phyloP scores from a whole-genome alignment of 305 asterid species.

The Nicotiana rustica region DNA sequence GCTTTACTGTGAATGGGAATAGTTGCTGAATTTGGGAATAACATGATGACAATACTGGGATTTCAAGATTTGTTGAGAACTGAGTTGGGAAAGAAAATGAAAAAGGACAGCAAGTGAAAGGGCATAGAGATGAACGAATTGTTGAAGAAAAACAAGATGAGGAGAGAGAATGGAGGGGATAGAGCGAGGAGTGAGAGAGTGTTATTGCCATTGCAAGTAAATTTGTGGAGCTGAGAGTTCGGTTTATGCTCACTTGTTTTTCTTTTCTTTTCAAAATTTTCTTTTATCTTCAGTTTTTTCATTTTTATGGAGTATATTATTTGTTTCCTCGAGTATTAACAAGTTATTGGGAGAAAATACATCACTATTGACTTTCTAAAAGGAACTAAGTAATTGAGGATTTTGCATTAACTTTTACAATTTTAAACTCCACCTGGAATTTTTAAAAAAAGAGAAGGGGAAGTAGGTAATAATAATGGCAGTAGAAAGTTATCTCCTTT shows the following conservation, averaged over 20 bases:
- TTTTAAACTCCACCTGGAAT: too few species aligned
- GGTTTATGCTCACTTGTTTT: not conserved
- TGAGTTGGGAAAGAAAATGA: slow-evolving; percentile 27
- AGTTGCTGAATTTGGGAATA: slow-evolving; percentile 49
- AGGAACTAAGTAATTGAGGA: too few species aligned
- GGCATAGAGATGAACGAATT: slow-evolving; percentile 43
- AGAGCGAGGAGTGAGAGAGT: slow-evolving; percentile 39
- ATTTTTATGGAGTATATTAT: not conserved
- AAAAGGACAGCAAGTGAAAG: slow-evolving; percentile 34
- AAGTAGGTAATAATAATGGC: too few species aligned
- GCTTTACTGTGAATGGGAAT: slow-evolving; percentile 24
- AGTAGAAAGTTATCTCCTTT: too few species aligned
- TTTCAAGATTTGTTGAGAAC: slow-evolving; percentile 42
- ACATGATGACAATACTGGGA: slow-evolving; percentile 47
- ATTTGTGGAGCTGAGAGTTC: slow-evolving; percentile 43
- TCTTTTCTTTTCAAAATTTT: not conserved
- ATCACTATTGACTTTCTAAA: too few species aligned
- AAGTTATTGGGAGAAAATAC: too few species aligned
- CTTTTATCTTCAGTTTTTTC: not conserved
- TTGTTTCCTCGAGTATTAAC: too few species aligned
- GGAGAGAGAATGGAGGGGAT: slow-evolving; percentile 35
- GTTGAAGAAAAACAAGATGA: slow-evolving; percentile 49
- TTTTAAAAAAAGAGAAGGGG: too few species aligned
- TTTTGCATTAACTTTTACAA: too few species aligned
- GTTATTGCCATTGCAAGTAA: slow-evolving; percentile 41